Conservation (phyloP, 1,139 yeast species). For the Diutina ranongensis region DNA sequence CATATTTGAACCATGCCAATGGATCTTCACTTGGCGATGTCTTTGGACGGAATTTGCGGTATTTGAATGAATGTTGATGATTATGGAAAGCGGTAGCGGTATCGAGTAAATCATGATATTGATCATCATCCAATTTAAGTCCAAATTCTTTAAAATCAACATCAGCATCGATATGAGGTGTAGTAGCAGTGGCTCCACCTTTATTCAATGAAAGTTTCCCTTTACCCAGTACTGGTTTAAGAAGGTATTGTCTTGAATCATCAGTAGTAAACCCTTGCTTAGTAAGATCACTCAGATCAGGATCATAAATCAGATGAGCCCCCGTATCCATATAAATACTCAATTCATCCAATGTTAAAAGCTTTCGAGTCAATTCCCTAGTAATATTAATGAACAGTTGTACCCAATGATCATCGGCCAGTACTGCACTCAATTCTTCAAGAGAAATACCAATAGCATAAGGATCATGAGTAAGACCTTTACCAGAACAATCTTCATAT, state of each 20-base stretch:
- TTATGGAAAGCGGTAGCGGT: conserved; percentile 76
- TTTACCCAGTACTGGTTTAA: conserved; percentile 81
- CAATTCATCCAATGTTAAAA: conserved; percentile 63
- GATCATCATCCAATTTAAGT: conserved; percentile 70
- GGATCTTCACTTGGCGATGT: conserved; percentile 56
- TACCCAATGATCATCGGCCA: conserved; percentile 77
- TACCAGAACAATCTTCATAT: conserved; percentile 58
- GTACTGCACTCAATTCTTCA: conserved; percentile 81
- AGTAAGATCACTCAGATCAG: conserved; percentile 26
- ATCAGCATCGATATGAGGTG: conserved; percentile 69
- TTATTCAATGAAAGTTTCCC: conserved; percentile 81
- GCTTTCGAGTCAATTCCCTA: conserved; percentile 58
- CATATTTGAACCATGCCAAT: conserved; percentile 69
- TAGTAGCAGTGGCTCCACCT: conserved; percentile 51
- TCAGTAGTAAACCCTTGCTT: conserved; percentile 7
- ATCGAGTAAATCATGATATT: conserved; percentile 72
- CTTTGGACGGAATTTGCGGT: conserved; percentile 59
- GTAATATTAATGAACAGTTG: conserved; percentile 77
- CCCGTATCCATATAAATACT: conserved; percentile 84
- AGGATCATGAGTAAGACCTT: conserved; percentile 55
- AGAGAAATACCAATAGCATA: conserved; percentile 77
- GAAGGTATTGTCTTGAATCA: conserved; percentile 44
- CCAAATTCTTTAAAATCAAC: conserved; percentile 82
- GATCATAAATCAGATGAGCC: conserved; percentile 31
- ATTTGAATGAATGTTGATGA: conserved; percentile 66